Evolutionary conservation across 2,329 filamentous ascomycete genomes (phyloP), one percentile per base, ranked within the genome.

Genomic region (Penicillium sp.): DNA sequence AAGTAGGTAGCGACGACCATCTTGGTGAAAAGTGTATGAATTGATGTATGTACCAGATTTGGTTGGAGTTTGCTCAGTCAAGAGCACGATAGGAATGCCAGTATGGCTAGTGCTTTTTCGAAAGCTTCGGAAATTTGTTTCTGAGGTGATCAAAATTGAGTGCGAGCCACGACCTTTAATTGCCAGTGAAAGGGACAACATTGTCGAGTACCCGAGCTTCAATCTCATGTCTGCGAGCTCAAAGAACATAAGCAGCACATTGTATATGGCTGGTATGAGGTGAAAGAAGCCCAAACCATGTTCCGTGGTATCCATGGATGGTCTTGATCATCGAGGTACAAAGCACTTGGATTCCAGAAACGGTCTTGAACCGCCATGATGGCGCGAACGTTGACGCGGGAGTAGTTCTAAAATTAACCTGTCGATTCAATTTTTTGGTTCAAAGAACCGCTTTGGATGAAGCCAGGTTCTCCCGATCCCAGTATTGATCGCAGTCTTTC

Each of bases 151-250:
- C 8, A 22, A 10, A 5, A 45, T 22, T 29, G 1, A 27, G 47
- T 27, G 52, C 34, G 32, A 21, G 32, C 14, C 34, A 31, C 29
- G 32, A n/a, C n/a, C 32, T 54, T 54, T 54, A 54, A 54, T 50
- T 47, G 21, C 49, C 24, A 34, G 39, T 34, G 18, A 50, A 29
- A 9, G 10, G 7, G n/a, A 27, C 39, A 7, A n/a, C 47, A 40
- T 54, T 50, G 47, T 54, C 40, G 11, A 40, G n/a, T 2, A 4
- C 34, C 21, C 14, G 11, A 11, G 27, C 7, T 9, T 50, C 14
- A 54, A 50, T 44, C 24, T 14, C 32, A 21, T 40, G 7, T 21
- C 18, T 38, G 6, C 16, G 4, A 27, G 2, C 1, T 7, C 21
- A 53, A 49, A 53, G 50, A 54, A 22, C 32, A n/a, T 24, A n/a